These are phyloP conservation scores for Corrigiola litoralis DNA, from an alignment of 179 eudicot genomes.

Conservation along the genomic window DNA sequence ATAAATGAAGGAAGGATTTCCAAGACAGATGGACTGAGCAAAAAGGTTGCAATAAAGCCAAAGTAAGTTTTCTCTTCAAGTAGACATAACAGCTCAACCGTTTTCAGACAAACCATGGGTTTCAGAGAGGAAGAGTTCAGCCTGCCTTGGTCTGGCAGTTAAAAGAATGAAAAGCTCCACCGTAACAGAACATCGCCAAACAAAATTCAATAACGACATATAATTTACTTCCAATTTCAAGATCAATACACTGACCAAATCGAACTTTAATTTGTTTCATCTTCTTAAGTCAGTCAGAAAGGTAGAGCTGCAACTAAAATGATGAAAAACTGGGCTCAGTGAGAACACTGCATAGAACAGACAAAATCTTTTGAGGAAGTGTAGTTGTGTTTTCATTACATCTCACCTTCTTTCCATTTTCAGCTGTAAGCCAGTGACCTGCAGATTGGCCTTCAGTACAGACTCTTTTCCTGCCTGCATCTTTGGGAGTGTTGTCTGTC, in stretches of 20 bases:
- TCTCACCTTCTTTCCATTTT: conserved; percentile 74
- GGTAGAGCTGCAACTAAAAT: neutral
- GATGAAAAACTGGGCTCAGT: neutral
- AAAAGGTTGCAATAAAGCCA: neutral
- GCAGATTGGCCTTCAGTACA: conserved; percentile 65
- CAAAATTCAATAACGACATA: neutral
- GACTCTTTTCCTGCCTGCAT: conserved; percentile 85
- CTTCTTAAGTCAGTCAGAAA: neutral
- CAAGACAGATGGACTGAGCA: neutral
- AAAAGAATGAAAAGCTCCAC: no score
- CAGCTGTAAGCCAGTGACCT: conserved; percentile 71
- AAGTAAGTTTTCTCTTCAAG: no score
- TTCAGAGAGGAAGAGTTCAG: no score
- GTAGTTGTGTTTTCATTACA: neutral
- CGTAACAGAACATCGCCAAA: no score
- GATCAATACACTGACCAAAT: neutral
- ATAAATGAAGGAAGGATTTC: neutral
- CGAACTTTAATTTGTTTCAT: neutral
- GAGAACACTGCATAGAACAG: neutral
- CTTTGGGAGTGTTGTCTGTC: conserved; percentile 41
- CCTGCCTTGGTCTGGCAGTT: no score
- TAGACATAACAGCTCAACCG: no score
- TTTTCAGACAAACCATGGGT: no score
- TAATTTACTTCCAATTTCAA: no score
- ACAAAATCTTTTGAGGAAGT: neutral